Evolutionary conservation across 345 rosid species (phyloP), one percentile per base, ranked within the genome.

Genomic region (Bretschneidera sinensis): DNA sequence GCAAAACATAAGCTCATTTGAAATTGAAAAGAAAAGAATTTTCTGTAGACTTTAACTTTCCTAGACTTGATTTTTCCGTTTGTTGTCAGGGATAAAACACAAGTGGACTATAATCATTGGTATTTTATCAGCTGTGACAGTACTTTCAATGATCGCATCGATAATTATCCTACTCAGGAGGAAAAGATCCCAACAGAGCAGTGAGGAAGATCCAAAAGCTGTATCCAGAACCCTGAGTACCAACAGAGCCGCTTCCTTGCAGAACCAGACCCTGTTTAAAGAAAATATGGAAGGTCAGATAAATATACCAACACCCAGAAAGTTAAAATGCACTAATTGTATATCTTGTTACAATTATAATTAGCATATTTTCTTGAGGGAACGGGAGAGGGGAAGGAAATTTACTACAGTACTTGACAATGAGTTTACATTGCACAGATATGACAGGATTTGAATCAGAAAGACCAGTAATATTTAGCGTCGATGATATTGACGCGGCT

Each of bases 401-500:
- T 17, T 57, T 10, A 48, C 50, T 48, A n/a, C n/a, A n/a, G n/a
- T 48, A 21, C 55, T 54, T 11, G 20, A 17, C 28, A 11, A n/a
- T 55, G 54, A 54, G 25, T 56, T 63, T 20, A 11, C 58, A 8
- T 35, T 21, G 16, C 47, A 28, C 78, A 76, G 83, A 78, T 59
- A 58, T 66, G 49, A 51, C 76, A 18, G 73, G 43, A 70, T 68
- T 86, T 57, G 87, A 78, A 54, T 71, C 88, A 48, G 88, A 86
- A 54, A 74, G 77, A 72, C 77, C 92, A 14, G 51, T 81, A 20
- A 35, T 74, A 25, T 83, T 64, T 39, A 66, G 57, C 59, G 50
- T 69, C 21, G 77, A 76, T 71, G 81, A 81, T 67, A 71, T 81
- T 52, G 86, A 81, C 66, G 81, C 78, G n/a, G 76, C 81, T n/a